Evolutionary conservation across 306 rosid genomes (phyloP).

Genomic region (Pterocarpus macrocarpus): DNA sequence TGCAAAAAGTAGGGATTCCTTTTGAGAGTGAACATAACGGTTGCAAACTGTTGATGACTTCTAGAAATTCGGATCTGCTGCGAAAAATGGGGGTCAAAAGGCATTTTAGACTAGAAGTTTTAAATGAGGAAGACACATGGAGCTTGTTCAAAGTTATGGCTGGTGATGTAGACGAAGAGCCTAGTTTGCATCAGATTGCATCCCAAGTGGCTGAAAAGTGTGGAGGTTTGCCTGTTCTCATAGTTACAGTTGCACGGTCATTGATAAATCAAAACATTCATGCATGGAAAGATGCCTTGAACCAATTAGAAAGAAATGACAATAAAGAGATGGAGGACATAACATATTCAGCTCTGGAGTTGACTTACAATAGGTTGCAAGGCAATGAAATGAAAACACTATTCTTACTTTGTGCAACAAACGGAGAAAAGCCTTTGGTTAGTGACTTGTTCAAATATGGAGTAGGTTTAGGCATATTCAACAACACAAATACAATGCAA

Average conservation of each 20-base stretch:
- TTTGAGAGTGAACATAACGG: background rate
- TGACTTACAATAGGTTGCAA: background rate
- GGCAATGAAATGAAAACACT: background rate
- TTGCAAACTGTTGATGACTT: conserved; percentile 33
- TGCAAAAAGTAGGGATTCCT: background rate
- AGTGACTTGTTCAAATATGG: background rate
- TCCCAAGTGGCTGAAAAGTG: background rate
- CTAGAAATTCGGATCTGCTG: conserved; percentile 19
- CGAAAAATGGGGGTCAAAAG: background rate
- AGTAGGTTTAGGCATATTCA: conserved; percentile 30
- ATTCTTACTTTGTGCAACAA: conserved; percentile 19
- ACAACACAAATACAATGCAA: background rate
- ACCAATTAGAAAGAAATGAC: background rate
- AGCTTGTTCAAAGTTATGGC: background rate
- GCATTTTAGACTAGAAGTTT: conserved; percentile 8
- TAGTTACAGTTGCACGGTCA: background rate
- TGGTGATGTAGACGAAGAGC: background rate
- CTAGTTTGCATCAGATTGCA: background rate
- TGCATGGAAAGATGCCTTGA: conserved; percentile 29
- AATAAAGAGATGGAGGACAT: background rate
- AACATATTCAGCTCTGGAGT: conserved; percentile 25
- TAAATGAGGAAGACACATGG: conserved; percentile 17
- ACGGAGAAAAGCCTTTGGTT: fast-evolving
- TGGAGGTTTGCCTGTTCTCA: conserved; percentile 21
- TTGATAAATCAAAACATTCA: background rate